Evolutionary conservation across 78 protist genomes (phyloP).

Genomic region (Cavenderia fasciculata): DNA sequence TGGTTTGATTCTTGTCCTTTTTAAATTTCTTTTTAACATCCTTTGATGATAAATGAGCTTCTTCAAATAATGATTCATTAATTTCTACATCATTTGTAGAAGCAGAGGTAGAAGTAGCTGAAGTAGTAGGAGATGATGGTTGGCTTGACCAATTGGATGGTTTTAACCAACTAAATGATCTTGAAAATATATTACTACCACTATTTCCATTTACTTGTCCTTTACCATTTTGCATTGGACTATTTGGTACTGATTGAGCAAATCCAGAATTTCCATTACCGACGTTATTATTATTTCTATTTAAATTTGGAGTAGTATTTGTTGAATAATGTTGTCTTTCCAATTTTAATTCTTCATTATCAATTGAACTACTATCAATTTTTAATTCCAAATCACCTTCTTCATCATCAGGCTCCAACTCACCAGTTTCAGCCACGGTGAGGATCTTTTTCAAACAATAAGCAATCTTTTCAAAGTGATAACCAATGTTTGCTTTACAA

Average conservation of each 20-base stretch:
- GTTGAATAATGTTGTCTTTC: no score
- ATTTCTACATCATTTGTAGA: no score
- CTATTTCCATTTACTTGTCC: no score
- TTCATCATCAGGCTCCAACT: conserved; percentile 28
- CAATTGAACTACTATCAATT: no score
- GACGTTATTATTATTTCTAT: no score
- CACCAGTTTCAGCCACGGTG: conserved; percentile 68
- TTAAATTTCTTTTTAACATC: conserved; percentile 53
- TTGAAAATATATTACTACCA: neutral
- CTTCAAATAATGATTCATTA: no score
- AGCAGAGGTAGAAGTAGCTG: no score
- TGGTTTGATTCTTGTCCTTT: conserved; percentile 30
- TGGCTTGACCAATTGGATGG: conserved; percentile 8
- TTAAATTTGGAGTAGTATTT: neutral
- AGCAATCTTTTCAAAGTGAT: conserved; percentile 62
- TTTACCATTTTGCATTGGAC: neutral
- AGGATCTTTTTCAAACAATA: conserved; percentile 41
- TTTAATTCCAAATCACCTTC: neutral
- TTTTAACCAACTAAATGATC: conserved; percentile 48
- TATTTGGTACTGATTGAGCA: neutral
- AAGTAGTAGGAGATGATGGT: neutral
- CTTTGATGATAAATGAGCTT: neutral
- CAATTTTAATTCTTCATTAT: no score
- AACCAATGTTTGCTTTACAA: conserved; percentile 66
- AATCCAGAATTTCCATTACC: no score